Conservation (phyloP, 371 early-diverging fungal genomes). For the Syncephalastrum monosporum region DNA sequence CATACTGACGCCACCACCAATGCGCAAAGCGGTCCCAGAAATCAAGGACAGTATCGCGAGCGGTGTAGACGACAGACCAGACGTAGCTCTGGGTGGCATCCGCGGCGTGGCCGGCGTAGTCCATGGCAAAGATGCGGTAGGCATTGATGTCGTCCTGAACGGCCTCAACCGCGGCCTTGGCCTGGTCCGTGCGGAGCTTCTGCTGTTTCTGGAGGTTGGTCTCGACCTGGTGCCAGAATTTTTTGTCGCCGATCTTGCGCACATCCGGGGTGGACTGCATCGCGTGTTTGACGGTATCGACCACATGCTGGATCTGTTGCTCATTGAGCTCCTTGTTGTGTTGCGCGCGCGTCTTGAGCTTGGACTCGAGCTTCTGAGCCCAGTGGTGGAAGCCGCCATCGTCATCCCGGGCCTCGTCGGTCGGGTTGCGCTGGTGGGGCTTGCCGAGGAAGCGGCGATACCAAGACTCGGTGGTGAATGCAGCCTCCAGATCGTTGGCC, state of each 20-base stretch:
- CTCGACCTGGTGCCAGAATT: conserved; percentile 33
- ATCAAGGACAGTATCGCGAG: not conserved
- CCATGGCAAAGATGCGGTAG: conserved; percentile 45
- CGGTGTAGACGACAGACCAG: conserved; percentile 2
- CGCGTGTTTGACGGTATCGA: conserved; percentile 24
- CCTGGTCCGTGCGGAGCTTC: conserved; percentile 28
- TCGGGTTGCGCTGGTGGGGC: not conserved
- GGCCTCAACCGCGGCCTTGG: conserved; percentile 19
- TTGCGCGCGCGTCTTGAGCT: conserved; percentile 24
- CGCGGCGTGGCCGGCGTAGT: conserved; percentile 31
- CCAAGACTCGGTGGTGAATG: conserved; percentile 27
- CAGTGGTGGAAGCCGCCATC: conserved; percentile 28
- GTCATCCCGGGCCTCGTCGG: conserved; percentile 13
- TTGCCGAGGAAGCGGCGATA: conserved; percentile 29
- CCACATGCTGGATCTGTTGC: conserved; percentile 21
- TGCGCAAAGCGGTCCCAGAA: not conserved
- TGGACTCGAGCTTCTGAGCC: conserved; percentile 14
- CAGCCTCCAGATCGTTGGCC: conserved; percentile 23
- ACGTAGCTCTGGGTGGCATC: conserved; percentile 6
- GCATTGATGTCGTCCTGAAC: conserved; percentile 33
- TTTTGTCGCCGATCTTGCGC: conserved; percentile 22
- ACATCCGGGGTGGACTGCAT: conserved; percentile 20
- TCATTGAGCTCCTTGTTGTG: conserved; percentile 31
- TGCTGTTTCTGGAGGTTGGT: conserved; percentile 23
- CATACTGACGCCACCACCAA: conserved; percentile 3